These are phyloP conservation scores for Coemansia sp. DNA, from an alignment of 192 early-diverging fungal species.

Conservation along the genomic window DNA sequence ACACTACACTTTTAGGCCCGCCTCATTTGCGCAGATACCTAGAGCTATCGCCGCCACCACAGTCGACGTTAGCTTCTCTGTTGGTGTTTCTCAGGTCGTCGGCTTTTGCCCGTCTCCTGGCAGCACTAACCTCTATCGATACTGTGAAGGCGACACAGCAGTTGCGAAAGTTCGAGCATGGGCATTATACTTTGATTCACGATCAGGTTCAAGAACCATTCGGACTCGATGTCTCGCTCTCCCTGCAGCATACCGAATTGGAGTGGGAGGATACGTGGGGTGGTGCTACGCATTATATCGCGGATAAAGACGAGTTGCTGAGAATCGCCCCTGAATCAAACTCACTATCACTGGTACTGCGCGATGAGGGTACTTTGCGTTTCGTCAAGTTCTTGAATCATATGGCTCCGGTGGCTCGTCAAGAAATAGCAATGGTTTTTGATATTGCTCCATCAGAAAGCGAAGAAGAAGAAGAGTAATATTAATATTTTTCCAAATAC, in stretches of 20 bases:
- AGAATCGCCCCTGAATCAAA: slow-evolving; percentile 58
- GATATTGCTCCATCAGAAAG: slow-evolving; percentile 10
- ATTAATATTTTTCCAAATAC: too few species aligned
- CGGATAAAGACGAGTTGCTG: slow-evolving; percentile 57
- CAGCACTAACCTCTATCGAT: slow-evolving; percentile 19
- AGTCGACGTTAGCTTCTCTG: slow-evolving; percentile 1
- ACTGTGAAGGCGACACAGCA: slow-evolving; percentile 20
- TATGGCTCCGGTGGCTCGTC: slow-evolving; percentile 36
- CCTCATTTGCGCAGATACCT: slow-evolving; percentile 58
- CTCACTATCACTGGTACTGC: slow-evolving; percentile 60
- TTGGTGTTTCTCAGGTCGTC: slow-evolving; percentile 23
- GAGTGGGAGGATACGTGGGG: slow-evolving; percentile 60
- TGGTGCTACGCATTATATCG: slow-evolving; percentile 64
- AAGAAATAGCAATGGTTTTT: slow-evolving; percentile 54
- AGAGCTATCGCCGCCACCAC: not conserved
- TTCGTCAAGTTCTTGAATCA: slow-evolving; percentile 65
- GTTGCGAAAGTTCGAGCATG: slow-evolving; percentile 57
- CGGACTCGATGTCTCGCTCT: slow-evolving; percentile 60
- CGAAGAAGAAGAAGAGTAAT: slow-evolving; percentile 5
- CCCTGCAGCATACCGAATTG: not conserved
- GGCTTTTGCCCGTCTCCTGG: slow-evolving; percentile 32
- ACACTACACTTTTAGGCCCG: slow-evolving; percentile 45
- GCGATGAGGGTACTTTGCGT: slow-evolving; percentile 59
- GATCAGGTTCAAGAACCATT: slow-evolving; percentile 60
- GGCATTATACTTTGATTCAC: slow-evolving; percentile 65